These are phyloP conservation scores for Penicillium paradoxum DNA, from an alignment of 495 filamentous ascomycete species.

Conservation along the genomic window DNA sequence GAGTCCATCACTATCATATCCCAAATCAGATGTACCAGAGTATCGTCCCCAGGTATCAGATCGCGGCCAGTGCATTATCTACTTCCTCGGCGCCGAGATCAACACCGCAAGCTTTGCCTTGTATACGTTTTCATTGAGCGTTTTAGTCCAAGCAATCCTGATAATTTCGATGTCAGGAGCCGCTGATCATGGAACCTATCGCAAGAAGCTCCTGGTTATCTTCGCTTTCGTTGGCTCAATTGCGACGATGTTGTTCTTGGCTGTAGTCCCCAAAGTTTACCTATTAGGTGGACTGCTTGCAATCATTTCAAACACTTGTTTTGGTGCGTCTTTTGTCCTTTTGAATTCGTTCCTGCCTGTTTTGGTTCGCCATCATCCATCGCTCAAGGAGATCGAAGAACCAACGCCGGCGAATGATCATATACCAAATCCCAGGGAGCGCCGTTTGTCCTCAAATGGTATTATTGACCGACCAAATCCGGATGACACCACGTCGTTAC, in stretches of 20 bases:
- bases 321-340: slow-evolving; percentile 80
- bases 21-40: slow-evolving; percentile 9
- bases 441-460: slow-evolving; percentile 25
- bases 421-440: slow-evolving; percentile 5
- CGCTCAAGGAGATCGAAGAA: slow-evolving; percentile 11
- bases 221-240: slow-evolving; percentile 80
- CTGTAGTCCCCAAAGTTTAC: slow-evolving; percentile 67
- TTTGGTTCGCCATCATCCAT: slow-evolving; percentile 72
- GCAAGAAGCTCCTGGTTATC: slow-evolving; percentile 75
- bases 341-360: slow-evolving; percentile 81
- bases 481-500: slow-evolving; percentile 36
- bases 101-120: slow-evolving; percentile 97
- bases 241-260: slow-evolving; percentile 84
- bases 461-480: background rate
- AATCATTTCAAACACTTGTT: slow-evolving; percentile 84
- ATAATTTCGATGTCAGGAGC: slow-evolving; percentile 95
- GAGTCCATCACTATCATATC: slow-evolving; percentile 26
- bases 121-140: slow-evolving; percentile 94
- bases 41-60: slow-evolving; percentile 28
- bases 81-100: slow-evolving; percentile 75
- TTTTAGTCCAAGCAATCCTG: slow-evolving; percentile 78
- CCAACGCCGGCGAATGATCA: background rate
- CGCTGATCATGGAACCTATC: slow-evolving; percentile 90
- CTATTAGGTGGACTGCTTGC: slow-evolving; percentile 76
- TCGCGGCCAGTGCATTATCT: slow-evolving; percentile 73